Evolutionary conservation across 2,329 filamentous ascomycete species (phyloP).

Genomic region (Cytospora piceae): DNA sequence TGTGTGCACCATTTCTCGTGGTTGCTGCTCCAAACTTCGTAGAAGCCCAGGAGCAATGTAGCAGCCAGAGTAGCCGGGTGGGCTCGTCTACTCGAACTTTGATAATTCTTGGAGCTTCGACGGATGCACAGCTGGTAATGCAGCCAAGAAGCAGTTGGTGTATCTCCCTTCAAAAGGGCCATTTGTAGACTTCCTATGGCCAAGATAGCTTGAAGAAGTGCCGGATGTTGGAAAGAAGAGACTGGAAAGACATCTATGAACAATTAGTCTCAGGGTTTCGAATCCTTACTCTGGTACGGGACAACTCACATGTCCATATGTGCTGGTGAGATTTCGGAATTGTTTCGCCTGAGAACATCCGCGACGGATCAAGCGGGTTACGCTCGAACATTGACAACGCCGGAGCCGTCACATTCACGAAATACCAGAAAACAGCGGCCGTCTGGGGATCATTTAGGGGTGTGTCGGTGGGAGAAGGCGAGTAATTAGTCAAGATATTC

Average conservation of each 20-base stretch:
- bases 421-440: constrained; percentile 85
- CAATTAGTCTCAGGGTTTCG: constrained; percentile 35
- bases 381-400: constrained; percentile 87
- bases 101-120: constrained; percentile 75
- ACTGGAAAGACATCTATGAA: constrained; percentile 74
- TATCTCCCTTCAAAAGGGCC: constrained; percentile 74
- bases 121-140: constrained; percentile 89
- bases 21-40: constrained; percentile 92
- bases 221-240: constrained; percentile 82
- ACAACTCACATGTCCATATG: constrained; percentile 63
- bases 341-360: constrained; percentile 64
- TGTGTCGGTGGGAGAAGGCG: constrained; percentile 65
- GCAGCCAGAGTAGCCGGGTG: constrained; percentile 86
- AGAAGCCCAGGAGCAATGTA: constrained; percentile 83
- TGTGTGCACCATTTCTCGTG: constrained; percentile 97
- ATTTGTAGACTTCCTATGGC: constrained; percentile 87
- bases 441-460: constrained; percentile 82
- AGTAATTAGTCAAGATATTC: constrained; percentile 65
- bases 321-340: constrained; percentile 67
- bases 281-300: neutral
- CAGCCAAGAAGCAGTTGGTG: constrained; percentile 80
- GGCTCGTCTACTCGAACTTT: constrained; percentile 67
- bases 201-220: constrained; percentile 86
- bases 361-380: constrained; percentile 72
- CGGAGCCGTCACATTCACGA: constrained; percentile 85